phyloP scores from a whole-genome alignment of 768 basidiomycete genomes.

The Serendipita vermifera region DNA sequence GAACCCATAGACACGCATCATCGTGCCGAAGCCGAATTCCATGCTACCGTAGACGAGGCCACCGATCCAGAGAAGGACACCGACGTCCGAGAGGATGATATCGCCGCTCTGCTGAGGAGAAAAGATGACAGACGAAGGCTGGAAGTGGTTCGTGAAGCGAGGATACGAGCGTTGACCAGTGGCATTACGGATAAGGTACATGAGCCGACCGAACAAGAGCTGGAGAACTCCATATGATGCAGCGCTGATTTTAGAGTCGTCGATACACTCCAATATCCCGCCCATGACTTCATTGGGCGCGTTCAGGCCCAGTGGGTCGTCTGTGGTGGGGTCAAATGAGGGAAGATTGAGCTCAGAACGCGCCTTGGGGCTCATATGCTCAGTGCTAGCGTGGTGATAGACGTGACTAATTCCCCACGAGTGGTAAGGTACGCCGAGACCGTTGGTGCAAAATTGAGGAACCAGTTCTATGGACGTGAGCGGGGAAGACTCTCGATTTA shows the following conservation, averaged over 20 bases:
- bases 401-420: constrained; percentile 92
- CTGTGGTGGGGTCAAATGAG: constrained; percentile 50
- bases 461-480: constrained; percentile 19
- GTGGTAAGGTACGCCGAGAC: constrained; percentile 91
- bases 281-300: constrained; percentile 53
- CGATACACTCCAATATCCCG: constrained; percentile 74
- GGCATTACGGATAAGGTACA: constrained; percentile 33
- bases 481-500: no score
- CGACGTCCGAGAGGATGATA: constrained; percentile 30
- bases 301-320: constrained; percentile 50
- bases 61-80: constrained; percentile 24
- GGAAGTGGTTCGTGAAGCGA: constrained; percentile 26
- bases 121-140: constrained; percentile 23
- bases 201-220: constrained; percentile 34
- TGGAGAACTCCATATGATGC: no score
- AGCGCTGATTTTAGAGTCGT: constrained; percentile 78
- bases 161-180: constrained; percentile 32
- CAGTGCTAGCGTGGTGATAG: constrained; percentile 91
- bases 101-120: constrained; percentile 27
- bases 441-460: constrained; percentile 22
- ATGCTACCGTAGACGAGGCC: constrained; percentile 23
- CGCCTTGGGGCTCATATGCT: constrained; percentile 84
- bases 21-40: constrained; percentile 24
- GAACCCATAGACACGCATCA: constrained; percentile 27
- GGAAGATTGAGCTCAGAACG: constrained; percentile 57